Evolutionary conservation across 192 early-diverging fungal species (phyloP).

Genomic region (Gryganskiella cystojenkinii): DNA sequence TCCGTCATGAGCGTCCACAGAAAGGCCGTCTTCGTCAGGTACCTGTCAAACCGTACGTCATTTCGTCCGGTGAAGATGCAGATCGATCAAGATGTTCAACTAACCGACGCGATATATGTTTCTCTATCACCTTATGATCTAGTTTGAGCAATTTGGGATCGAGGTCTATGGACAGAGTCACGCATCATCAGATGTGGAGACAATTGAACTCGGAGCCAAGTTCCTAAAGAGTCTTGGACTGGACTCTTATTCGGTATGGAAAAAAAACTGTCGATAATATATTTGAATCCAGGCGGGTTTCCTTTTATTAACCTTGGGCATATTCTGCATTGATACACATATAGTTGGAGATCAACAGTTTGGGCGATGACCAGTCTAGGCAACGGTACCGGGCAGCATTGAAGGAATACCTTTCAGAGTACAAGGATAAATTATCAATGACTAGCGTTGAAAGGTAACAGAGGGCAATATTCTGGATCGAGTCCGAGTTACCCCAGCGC

Average conservation of each 20-base stretch:
- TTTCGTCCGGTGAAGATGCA: too few species aligned
- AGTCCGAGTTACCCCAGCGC: neutral
- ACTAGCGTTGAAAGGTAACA: conserved; percentile 61
- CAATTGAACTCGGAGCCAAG: conserved; percentile 61
- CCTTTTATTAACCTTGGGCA: too few species aligned
- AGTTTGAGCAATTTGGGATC: conserved; percentile 80
- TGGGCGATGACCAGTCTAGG: conserved; percentile 55
- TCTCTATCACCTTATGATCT: neutral
- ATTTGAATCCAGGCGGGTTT: too few species aligned
- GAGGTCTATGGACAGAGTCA: conserved; percentile 66
- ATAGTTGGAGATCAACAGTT: conserved; percentile 57
- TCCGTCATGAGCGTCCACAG: conserved; percentile 77
- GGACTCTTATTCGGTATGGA: conserved; percentile 20
- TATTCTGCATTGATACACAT: too few species aligned
- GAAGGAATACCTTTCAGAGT: conserved; percentile 55
- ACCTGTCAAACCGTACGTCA: too few species aligned
- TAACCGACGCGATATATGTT: neutral
- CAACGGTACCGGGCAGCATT: conserved; percentile 56
- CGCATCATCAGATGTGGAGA: conserved; percentile 68
- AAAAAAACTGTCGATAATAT: too few species aligned
- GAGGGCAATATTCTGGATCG: conserved; percentile 28
- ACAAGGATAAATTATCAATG: conserved; percentile 53
- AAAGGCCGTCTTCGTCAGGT: conserved; percentile 72
- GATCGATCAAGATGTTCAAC: too few species aligned
- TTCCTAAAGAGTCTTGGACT: conserved; percentile 58